Base-by-base conservation (phyloP, 1,284 basidiomycete species). In the Kwoniella shivajii region DNA sequence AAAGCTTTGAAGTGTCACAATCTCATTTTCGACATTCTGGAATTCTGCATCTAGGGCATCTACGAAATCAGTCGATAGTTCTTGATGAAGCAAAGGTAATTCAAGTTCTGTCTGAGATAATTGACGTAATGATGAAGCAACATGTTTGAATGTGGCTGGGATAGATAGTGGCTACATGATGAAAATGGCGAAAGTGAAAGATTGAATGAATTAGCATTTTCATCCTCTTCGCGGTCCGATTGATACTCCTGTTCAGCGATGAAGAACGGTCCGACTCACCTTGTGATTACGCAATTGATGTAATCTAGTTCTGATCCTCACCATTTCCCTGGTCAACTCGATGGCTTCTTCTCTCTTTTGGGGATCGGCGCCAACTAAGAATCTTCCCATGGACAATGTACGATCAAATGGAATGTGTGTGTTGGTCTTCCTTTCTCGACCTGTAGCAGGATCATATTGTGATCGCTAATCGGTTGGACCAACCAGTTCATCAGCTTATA, bases 401-500 rank as follows among this genome's bases (percentile, higher is more conserved):
- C 95, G 89, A 5, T 83, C 86, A 71, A 96, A 95, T 66, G 88
- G 89, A 63, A 99, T 86, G 71, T 94, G 95, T 1, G 92, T 92
- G 72, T 99, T 95, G 10, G 90, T 93, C 77, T 99, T 99, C 80
- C 89, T 94, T 16, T 93, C 87, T 61, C 92, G 87, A 55, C 61
- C 59, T 11, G 67, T 70, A 1, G 59, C 54, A 10, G 60, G 84
- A 74, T 99, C 94, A 79, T 95, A 99, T 85, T 98, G 95, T 1
- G 94, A 96, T 59, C 95, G 84, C 89, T 98, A 66, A 14, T 33
- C 18, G 11, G 34, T 34, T 9, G 39, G 39, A 41, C 10, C 6
- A 18, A 22, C 33, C 24, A 14, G 22, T 11, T 1, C 0, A 22
- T 41, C 36, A 39, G 49, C 26, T 38, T 20, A 3, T 4, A 29